Base-by-base conservation (phyloP, 2,329 filamentous ascomycete species). In the Pseudophaeomoniella oleicola region DNA sequence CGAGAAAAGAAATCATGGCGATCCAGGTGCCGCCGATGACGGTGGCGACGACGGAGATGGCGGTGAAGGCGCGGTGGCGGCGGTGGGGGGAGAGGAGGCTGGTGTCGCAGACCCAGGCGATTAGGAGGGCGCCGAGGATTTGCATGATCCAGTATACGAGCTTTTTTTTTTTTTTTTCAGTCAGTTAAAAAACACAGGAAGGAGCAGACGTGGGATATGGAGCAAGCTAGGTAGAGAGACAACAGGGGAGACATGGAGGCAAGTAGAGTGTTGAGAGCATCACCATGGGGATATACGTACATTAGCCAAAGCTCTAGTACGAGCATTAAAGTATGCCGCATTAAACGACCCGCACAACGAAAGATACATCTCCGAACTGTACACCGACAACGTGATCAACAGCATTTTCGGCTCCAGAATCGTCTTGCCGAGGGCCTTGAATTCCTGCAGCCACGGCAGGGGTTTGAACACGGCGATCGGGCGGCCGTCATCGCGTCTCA, bases 21-120 rank as follows among this genome's bases (percentile, higher is more conserved):
- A 41, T 38, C 43, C 43, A 46, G 27, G 37, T 43, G 4, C 36
- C 36, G 11, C 42, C 19, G 10, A 41, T 43, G 2, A 41, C 35
- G n/a, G 35, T 39, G 15, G 36, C 37, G 22, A 19, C 44, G 10
- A 40, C 19, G 18, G 36, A 34, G 32, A 46, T 40, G 12, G 34
- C 27, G 27, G 40, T 42, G 9, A 44, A 30, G 14, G 43, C 35
- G 10, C 42, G 43, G 13, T 40, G 36, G 12, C 31, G 14, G 9
- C 41, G 37, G 18, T 43, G 40, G 5, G 39, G 41, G 14, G 40
- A 42, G 30, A 44, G 39, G 27, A 50, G 41, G 5, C 46, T 42
- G 19, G 39, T 50, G 35, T 57, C 55, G 6, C 50, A 49, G 3
- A 54, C 15, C 32, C 47, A 56, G 1, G 51, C 50, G 14, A 47